Evolutionary conservation across 768 basidiomycete genomes (phyloP).

Genomic region (Cystofilobasidium bisporidii): DNA sequence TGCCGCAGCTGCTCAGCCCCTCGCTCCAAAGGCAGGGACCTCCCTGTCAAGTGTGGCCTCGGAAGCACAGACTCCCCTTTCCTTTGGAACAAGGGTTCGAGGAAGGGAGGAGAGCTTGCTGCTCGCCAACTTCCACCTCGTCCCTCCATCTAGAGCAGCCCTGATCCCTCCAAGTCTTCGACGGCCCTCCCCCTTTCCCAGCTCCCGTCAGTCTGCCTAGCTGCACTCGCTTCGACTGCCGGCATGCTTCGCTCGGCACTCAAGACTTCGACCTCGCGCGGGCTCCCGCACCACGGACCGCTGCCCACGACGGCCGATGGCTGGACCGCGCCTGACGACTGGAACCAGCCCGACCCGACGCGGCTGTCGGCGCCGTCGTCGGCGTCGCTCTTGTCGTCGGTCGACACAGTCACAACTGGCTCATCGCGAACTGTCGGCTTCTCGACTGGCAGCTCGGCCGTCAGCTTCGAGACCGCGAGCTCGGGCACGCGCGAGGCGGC

Average conservation of each 20-base stretch:
- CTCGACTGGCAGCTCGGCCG: background rate
- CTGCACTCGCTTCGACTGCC: background rate
- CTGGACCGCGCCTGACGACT: background rate
- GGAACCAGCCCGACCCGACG: background rate
- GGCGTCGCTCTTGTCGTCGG: background rate
- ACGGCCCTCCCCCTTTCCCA: background rate
- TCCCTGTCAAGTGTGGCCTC: too few relatives aligned
- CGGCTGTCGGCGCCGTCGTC: background rate
- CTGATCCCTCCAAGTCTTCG: background rate
- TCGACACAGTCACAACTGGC: slow-evolving; percentile 1
- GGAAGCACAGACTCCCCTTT: too few relatives aligned
- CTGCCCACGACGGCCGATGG: background rate
- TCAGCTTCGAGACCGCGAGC: background rate
- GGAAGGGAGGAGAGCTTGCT: too few relatives aligned
- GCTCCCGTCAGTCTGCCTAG: background rate
- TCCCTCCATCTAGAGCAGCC: too few relatives aligned
- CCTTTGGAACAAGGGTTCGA: too few relatives aligned
- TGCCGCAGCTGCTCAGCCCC: too few relatives aligned
- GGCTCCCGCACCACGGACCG: background rate
- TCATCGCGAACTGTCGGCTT: background rate
- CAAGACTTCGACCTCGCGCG: background rate
- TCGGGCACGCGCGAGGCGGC: background rate
- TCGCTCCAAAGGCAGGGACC: too few relatives aligned
- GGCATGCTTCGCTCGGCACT: slow-evolving; percentile 1
- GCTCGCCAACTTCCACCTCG: too few relatives aligned